Base-by-base conservation (phyloP, 2,329 filamentous ascomycete species). In the Talaromyces sp. region DNA sequence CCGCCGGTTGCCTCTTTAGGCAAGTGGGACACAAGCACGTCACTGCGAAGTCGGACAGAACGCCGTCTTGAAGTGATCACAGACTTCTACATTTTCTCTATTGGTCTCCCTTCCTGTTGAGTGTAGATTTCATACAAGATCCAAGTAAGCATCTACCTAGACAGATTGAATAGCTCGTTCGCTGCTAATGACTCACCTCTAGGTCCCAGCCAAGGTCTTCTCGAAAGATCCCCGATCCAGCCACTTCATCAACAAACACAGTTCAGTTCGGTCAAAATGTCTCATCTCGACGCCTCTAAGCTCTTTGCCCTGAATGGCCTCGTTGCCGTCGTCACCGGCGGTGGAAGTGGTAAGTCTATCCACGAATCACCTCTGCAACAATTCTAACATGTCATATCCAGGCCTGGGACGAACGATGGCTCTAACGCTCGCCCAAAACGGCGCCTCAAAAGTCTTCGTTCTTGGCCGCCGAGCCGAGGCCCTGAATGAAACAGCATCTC, bases 261-360 rank as follows among this genome's bases (percentile, higher is more conserved):
- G 9, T 35, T 3, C 6, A 19, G 17, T 8, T 6, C 7, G 1
- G 6, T 19, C 41, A 50, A 35, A 11, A 63, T 63, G 61, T 43
- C 61, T 13, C 61, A 63, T 57, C 61, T 65, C 22, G 49, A 65
- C 25, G 63, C 39, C 8, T 54, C 60, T 25, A 49, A 63, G 37
- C 59, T 67, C 13, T 67, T 67, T 27, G 47, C 56, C n/a, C 47
- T 65, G 35, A 62, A 68, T 15, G 85, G 84, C 19, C 76, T 89
- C 13, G 84, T 89, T 3, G 86, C 84, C 3, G 81, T 88, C 37
- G 79, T 89, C 63, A 89, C 87, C 0, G 86, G 87, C 3, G 87
- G 86, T 33, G 86, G 86, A 27, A 84, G 84, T 65, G 86, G 85
- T 87, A 67, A 59, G 76, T 69, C 19, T 3, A 19, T 33, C 47